Base-by-base conservation (phyloP, 345 rosid genomes). In the Salix koriyanagi region DNA sequence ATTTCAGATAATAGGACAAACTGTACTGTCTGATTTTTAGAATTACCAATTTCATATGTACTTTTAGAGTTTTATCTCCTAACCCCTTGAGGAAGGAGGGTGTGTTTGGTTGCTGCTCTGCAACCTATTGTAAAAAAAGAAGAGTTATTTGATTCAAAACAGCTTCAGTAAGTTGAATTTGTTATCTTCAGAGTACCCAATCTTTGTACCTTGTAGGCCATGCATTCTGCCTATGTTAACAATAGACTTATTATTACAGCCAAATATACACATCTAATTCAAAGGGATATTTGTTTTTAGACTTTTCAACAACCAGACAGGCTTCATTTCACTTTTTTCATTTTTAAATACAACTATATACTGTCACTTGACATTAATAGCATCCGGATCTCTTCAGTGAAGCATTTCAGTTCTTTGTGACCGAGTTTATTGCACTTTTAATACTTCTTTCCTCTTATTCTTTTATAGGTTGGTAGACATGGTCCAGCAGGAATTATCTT, bases 401-500 rank as follows among this genome's bases (percentile, higher is more conserved):
- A 34, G 44, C 15, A 25, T 56, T 65, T 54, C 25, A 25, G 16
- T 72, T 39, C 7, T 19, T 60, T 61, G 42, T 74, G 30, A 60
- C 76, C 50, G 70, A 39, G 39, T 42, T 71, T 19, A 7, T 65
- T 15, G 4, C 28, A 5, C 34, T 61, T 7, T 16, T 75, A 56
- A 26, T 75, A 15, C 37, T 54, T 23, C 56, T 71, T 71, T 46
- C 65, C 21, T 74, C 3, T 16, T 26, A 15, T 75, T 83, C 69
- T 68, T 79, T 78, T 79, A 65, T 77, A 96, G 99, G 90, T 87
- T 96, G 89, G 76, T 90, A 83, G 99, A 96, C 87, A 76, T 91
- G 89, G 91, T 90, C 67, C 99, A 90, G 85, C 98, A 89, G 76
- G 99, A 93, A 74, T 81, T 92, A 87, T 88, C 92, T 71, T 85